Percentiles rank a stretch among this genome's conserved stretches.
phyloP scores from a whole-genome alignment of 805 yeast genomes.

The Wickerhamiella cacticola region DNA sequence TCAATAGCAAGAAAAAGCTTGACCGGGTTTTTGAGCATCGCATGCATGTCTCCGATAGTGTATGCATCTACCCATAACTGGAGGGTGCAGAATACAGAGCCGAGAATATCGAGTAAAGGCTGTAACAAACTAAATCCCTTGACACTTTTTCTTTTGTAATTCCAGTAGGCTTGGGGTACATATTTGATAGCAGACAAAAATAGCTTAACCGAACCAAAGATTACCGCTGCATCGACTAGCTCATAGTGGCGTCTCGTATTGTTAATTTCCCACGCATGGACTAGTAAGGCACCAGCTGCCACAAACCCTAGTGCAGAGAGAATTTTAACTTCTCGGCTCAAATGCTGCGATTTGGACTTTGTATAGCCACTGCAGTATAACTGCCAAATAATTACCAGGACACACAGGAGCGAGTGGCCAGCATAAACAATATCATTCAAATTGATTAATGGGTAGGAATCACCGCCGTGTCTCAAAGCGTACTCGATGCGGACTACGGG shows the following conservation, averaged over 20 bases:
- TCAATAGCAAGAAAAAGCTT: slow-evolving; percentile 34
- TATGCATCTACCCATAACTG: slow-evolving; percentile 35
- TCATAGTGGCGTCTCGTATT: slow-evolving; percentile 22
- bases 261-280: slow-evolving; percentile 24
- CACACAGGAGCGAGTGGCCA: slow-evolving; percentile 34
- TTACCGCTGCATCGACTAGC: slow-evolving; percentile 32
- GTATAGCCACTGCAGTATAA: slow-evolving; percentile 30
- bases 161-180: slow-evolving; percentile 38
- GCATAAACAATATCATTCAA: slow-evolving; percentile 36
- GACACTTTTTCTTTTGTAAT: slow-evolving; percentile 34
- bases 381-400: slow-evolving; percentile 31
- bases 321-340: slow-evolving; percentile 23
- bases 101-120: slow-evolving; percentile 34
- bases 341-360: slow-evolving; percentile 25
- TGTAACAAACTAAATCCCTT: slow-evolving; percentile 36
- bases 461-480: slow-evolving; percentile 25
- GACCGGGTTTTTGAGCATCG: slow-evolving; percentile 33
- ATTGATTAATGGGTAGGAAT: slow-evolving; percentile 32
- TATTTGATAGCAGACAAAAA: slow-evolving; percentile 36
- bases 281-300: slow-evolving; percentile 19
- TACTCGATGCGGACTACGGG: slow-evolving; percentile 29
- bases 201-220: slow-evolving; percentile 37
- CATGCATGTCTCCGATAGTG: slow-evolving; percentile 27
- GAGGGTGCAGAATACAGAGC: slow-evolving; percentile 32
- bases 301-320: slow-evolving; percentile 18